Conservation (phyloP, 495 filamentous ascomycete genomes). For the Penicillium pulvis region DNA sequence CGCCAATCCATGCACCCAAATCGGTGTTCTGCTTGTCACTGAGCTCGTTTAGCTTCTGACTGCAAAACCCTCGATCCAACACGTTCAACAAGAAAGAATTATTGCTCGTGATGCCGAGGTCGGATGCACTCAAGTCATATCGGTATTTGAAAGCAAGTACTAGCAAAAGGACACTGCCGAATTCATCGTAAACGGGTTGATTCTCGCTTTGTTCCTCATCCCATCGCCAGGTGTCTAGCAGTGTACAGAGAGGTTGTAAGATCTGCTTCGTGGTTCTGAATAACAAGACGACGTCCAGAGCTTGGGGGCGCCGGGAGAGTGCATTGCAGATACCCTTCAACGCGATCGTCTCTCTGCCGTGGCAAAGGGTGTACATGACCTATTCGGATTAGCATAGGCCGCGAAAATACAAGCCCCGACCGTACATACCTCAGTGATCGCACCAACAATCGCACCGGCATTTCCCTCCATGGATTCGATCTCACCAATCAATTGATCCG, state of each 20-base stretch:
- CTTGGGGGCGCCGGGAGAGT: slow-evolving; percentile 73
- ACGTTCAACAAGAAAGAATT: slow-evolving; percentile 81
- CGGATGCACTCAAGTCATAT: slow-evolving; percentile 68
- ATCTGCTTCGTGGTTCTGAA: slow-evolving; percentile 78
- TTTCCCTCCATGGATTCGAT: slow-evolving; percentile 95
- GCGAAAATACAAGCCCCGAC: not conserved
- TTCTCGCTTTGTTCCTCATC: slow-evolving; percentile 94
- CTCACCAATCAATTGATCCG: slow-evolving; percentile 73
- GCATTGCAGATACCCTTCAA: slow-evolving; percentile 81
- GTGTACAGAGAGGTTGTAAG: slow-evolving; percentile 77
- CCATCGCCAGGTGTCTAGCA: slow-evolving; percentile 88
- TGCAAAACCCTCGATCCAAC: slow-evolving; percentile 63
- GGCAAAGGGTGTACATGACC: slow-evolving; percentile 77
- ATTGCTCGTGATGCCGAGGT: slow-evolving; percentile 61
- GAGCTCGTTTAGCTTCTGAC: slow-evolving; percentile 64
- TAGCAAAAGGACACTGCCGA: slow-evolving; percentile 83
- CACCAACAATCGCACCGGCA: slow-evolving; percentile 82
- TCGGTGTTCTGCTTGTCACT: slow-evolving; percentile 74
- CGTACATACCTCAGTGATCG: slow-evolving; percentile 70
- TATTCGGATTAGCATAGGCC: slow-evolving; percentile 33
- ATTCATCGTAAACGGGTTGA: slow-evolving; percentile 96
- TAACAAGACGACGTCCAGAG: slow-evolving; percentile 82
- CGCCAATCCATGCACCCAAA: slow-evolving; percentile 81
- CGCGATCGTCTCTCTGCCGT: slow-evolving; percentile 86
- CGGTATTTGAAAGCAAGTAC: slow-evolving; percentile 82